Percentiles rank a stretch among this genome's conserved stretches.
phyloP scores from a whole-genome alignment of 2,329 filamentous ascomycete genomes.

The Penicillium sp. region DNA sequence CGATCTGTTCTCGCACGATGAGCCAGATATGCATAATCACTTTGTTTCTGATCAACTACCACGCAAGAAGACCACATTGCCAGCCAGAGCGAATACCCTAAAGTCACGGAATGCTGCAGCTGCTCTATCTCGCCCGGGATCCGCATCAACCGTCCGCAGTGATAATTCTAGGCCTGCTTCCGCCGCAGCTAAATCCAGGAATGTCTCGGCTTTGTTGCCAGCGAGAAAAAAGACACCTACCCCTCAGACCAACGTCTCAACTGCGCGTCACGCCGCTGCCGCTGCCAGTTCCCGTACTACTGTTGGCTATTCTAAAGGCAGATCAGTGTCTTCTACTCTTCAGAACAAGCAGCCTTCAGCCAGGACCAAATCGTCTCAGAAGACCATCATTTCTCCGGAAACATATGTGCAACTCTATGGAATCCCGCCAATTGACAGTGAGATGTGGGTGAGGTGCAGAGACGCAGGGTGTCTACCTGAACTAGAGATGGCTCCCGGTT shows the following conservation, averaged over 20 bases:
- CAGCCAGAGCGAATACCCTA: slow-evolving; percentile 31
- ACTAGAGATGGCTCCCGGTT: slow-evolving; percentile 12
- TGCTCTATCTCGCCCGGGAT: slow-evolving; percentile 31
- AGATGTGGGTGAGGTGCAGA: slow-evolving; percentile 42
- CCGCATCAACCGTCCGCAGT: slow-evolving; percentile 30
- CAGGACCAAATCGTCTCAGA: slow-evolving; percentile 21
- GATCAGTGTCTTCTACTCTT: slow-evolving; percentile 38
- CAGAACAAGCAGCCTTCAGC: slow-evolving; percentile 23
- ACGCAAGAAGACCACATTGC: slow-evolving; percentile 9
- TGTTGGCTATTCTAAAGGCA: slow-evolving; percentile 78
- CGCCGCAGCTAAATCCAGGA: slow-evolving; percentile 31
- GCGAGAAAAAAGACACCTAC: slow-evolving; percentile 42
- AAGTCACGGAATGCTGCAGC: slow-evolving; percentile 39
- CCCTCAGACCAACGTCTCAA: slow-evolving; percentile 46
- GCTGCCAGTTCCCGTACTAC: slow-evolving; percentile 72
- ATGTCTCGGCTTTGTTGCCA: slow-evolving; percentile 28
- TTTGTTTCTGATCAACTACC: slow-evolving; percentile 21
- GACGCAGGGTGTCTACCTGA: slow-evolving; percentile 31
- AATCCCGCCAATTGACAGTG: slow-evolving; percentile 37
- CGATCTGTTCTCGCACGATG: slow-evolving; percentile 30
- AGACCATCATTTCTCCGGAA: slow-evolving; percentile 35
- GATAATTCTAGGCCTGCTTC: slow-evolving; percentile 18
- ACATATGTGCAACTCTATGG: slow-evolving; percentile 43
- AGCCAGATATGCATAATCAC: slow-evolving; percentile 26
- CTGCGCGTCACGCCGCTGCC: slow-evolving; percentile 58